These are phyloP conservation scores for Hygrocybe coccinea DNA, from an alignment of 768 basidiomycete species.

Conservation along the genomic window DNA sequence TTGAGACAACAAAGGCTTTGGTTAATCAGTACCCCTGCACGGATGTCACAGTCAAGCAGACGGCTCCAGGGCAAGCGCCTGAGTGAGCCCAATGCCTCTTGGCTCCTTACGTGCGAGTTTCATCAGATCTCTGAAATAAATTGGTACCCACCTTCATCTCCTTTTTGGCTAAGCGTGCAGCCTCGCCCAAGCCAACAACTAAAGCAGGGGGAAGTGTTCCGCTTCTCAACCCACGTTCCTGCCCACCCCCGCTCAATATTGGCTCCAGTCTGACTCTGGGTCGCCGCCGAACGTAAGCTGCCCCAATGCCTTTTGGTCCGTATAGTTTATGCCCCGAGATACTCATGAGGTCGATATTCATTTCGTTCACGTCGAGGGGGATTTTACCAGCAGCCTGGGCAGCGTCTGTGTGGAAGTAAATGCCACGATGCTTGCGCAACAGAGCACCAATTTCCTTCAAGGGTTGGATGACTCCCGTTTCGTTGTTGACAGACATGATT, in stretches of 20 bases:
- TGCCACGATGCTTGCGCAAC: conserved; percentile 78
- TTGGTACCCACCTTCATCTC: conserved; percentile 83
- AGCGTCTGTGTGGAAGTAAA: conserved; percentile 96
- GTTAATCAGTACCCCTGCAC: conserved; percentile 94
- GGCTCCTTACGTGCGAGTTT: conserved; percentile 45
- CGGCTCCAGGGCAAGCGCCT: neutral
- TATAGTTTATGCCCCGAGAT: conserved; percentile 98
- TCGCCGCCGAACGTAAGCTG: conserved; percentile 86
- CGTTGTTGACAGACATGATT: conserved; percentile 99
- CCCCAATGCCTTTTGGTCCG: conserved; percentile 95
- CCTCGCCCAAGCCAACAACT: conserved; percentile 91
- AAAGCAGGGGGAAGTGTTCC: conserved; percentile 90
- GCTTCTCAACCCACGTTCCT: conserved; percentile 90
- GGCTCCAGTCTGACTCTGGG: conserved; percentile 94
- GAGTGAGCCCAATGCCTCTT: conserved; percentile 35
- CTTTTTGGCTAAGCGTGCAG: conserved; percentile 81
- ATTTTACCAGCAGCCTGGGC: conserved; percentile 95
- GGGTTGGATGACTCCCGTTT: conserved; percentile 98
- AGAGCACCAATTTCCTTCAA: conserved; percentile 90
- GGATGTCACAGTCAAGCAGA: conserved; percentile 55
- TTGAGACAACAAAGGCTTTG: conserved; percentile 1
- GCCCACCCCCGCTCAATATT: conserved; percentile 91
- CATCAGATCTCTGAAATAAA: conserved; percentile 35
- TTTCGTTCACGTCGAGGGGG: conserved; percentile 85
- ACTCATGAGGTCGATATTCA: conserved; percentile 93